Base-by-base conservation (phyloP, 1,284 basidiomycete species). In the Heterobasidion irregulare region DNA sequence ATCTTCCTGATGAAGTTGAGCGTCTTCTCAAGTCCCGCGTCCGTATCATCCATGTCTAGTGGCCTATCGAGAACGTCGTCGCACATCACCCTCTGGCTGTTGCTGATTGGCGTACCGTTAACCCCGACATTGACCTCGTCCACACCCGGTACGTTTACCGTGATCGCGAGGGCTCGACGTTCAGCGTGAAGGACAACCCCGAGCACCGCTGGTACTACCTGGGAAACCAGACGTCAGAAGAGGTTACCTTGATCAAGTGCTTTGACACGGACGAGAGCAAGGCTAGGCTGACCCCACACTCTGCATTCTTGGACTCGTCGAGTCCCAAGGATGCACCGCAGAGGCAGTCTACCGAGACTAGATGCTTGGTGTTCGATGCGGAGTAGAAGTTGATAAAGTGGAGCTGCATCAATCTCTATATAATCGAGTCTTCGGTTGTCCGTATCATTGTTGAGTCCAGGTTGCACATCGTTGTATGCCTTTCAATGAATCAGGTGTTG, bases 41-140 rank as follows among this genome's bases (percentile, higher is more conserved):
- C 38, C 76, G 75, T 56, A 72, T 81, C 58, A 75, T 81, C 70
- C 81, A 81, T 62, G 71, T 80, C 55, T 81, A 80, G 80, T 69
- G 78, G 16, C 79, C 79, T 2, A 73, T 82, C 54, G 67, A 63
- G 9, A 69, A 76, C 47, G 59, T 74, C 1, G 77, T 75, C 12
- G 65, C 70, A 19, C 75, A 81, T 59, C 67, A 66, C 59, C 80
- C 80, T 0, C 72, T 82, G 48, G 75, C 75, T 0, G 64, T 80
- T 3, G 72, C 71, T 0, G 79, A 80, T 60, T 76, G 68, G 52
- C 68, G 72, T 47, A 68, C 71, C 9, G 62, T 80, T 33, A 59
- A 71, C 57, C 54, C 60, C 1, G 62, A 66, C 8, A 58, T 64
- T 10, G 70, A 75, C 57, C 65, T 77, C 52, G 59, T 73, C 41